Evolutionary conservation across 257 asterid genomes (phyloP).

Genomic region (Solanum tacnaense): DNA sequence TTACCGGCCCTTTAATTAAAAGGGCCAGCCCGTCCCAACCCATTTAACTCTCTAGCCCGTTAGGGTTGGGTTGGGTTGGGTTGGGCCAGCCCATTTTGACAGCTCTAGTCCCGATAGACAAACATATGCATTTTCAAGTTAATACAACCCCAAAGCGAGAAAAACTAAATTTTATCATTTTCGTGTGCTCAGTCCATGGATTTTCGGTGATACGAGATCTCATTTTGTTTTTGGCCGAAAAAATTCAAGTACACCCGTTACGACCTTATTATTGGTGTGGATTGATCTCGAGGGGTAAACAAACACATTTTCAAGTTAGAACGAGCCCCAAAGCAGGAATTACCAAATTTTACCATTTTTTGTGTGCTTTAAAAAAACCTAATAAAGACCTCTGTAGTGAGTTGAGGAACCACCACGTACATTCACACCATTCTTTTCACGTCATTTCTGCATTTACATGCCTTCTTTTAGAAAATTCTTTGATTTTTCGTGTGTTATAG

Average conservation of each 20-base stretch:
- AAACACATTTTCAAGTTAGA: too few species aligned
- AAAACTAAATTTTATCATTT: too few species aligned
- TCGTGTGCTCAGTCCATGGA: background rate
- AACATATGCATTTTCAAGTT: too few species aligned
- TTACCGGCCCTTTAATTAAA: too few species aligned
- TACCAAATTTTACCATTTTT: rapidly evolving
- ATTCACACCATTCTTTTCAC: background rate
- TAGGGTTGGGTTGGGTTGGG: too few species aligned
- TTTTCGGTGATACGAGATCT: rapidly evolving
- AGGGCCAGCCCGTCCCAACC: too few species aligned
- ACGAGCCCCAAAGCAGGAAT: background rate
- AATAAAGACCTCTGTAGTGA: background rate
- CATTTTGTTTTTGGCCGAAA: too few species aligned
- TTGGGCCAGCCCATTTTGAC: too few species aligned
- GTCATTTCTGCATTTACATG: background rate
- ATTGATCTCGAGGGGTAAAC: too few species aligned
- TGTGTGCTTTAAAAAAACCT: background rate
- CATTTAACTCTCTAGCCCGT: too few species aligned
- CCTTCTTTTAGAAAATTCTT: too few species aligned
- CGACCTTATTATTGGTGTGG: background rate
- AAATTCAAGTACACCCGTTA: too few species aligned
- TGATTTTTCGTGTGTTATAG: background rate
- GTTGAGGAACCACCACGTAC: background rate
- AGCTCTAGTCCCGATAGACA: background rate
- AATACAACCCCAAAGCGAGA: background rate